phyloP scores from a whole-genome alignment of 1,284 basidiomycete genomes.

The Ganoderma boninense region DNA sequence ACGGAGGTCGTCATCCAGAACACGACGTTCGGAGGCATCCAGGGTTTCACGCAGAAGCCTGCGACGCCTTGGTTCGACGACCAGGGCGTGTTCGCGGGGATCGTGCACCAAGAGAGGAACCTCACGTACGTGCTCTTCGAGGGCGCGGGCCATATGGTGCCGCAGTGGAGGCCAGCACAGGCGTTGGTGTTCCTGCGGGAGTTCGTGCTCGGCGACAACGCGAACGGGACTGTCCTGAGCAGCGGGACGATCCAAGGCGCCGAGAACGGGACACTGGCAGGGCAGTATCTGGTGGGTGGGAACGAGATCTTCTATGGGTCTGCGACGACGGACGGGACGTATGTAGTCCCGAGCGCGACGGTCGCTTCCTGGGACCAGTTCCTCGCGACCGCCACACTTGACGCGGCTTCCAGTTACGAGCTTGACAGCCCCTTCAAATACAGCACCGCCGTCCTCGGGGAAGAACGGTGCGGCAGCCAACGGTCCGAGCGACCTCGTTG shows the following conservation, averaged over 20 bases:
- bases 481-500: not conserved
- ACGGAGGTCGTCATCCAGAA: conserved; percentile 61
- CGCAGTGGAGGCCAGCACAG: conserved; percentile 43
- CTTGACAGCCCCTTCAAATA: not conserved
- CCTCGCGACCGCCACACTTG: conserved; percentile 32
- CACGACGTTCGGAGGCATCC: conserved; percentile 63
- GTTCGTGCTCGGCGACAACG: conserved; percentile 42
- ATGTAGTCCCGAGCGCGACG: conserved; percentile 45
- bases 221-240: conserved; percentile 38
- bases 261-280: conserved; percentile 52
- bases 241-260: conserved; percentile 50
- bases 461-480: not conserved
- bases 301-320: conserved; percentile 34
- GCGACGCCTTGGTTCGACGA: conserved; percentile 59
- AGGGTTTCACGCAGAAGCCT: conserved; percentile 70
- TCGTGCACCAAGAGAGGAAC: conserved; percentile 45
- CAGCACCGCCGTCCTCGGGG: not conserved
- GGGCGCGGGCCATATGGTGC: conserved; percentile 43
- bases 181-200: conserved; percentile 41
- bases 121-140: conserved; percentile 42
- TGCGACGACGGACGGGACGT: conserved; percentile 29
- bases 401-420: not conserved
- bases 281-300: conserved; percentile 53
- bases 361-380: conserved; percentile 60
- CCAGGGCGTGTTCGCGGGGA: conserved; percentile 39